Evolutionary conservation across 2,329 filamentous ascomycete species (phyloP).

Genomic region (Trichoderma sp.): DNA sequence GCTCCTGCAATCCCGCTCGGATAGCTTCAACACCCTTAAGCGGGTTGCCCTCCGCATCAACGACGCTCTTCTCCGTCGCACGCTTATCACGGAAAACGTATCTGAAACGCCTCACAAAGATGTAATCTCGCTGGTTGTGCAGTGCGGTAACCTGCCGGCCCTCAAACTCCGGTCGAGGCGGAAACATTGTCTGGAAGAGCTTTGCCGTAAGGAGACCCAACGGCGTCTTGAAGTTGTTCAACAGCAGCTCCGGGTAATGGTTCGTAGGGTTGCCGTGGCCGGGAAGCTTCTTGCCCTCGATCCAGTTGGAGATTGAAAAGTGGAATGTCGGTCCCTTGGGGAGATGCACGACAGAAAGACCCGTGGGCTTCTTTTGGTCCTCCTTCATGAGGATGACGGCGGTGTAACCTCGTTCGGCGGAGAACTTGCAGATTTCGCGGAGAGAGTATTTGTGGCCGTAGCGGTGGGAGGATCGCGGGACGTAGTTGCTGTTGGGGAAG

Average conservation of each 20-base stretch:
- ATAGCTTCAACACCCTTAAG: constrained; percentile 85
- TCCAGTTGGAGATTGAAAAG: constrained; percentile 87
- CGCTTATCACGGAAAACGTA: constrained; percentile 93
- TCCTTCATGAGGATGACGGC: constrained; percentile 84
- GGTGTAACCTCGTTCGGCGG: constrained; percentile 78
- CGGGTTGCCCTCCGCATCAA: constrained; percentile 77
- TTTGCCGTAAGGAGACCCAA: constrained; percentile 85
- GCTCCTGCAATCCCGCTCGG: constrained; percentile 82
- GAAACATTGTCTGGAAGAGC: constrained; percentile 65
- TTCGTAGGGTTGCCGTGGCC: constrained; percentile 87
- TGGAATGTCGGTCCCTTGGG: constrained; percentile 88
- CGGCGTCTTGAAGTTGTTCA: constrained; percentile 95
- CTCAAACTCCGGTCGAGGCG: constrained; percentile 76
- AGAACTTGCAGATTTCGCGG: constrained; percentile 85
- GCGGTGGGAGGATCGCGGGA: constrained; percentile 79
- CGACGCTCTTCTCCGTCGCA: constrained; percentile 81
- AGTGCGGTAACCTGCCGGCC: constrained; percentile 89
- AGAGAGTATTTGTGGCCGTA: constrained; percentile 91
- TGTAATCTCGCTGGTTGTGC: constrained; percentile 94
- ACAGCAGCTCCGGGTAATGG: constrained; percentile 84
- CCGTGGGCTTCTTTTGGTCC: constrained; percentile 81
- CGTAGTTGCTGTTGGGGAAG: constrained; percentile 86
- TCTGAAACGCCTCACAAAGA: constrained; percentile 86
- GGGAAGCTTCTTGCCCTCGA: constrained; percentile 82
- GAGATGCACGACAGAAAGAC: constrained; percentile 80